Evolutionary conservation across 805 yeast species (phyloP), one percentile per base, ranked within the genome.

Genomic region (Suhomyces xylopsoci): DNA sequence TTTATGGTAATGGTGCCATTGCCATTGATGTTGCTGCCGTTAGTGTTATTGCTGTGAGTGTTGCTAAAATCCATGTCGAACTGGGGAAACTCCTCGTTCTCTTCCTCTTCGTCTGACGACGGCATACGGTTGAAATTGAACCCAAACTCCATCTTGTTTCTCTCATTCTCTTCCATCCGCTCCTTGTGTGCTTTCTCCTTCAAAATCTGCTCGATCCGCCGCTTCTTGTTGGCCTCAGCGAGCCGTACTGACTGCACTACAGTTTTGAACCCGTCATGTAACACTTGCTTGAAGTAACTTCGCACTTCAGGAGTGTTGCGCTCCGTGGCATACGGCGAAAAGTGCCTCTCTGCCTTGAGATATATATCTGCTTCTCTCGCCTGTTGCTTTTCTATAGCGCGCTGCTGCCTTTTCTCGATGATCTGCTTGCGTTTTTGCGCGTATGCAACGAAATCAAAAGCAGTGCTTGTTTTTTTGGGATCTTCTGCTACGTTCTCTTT

Each of bases 371-470:
- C 49, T 10, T 60, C 60, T 26, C 78, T 52, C 15, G 57, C 52
- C 14, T 54, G 47, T n/a, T 62, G 53, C 45, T 60, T 62, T 3
- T 54, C 49, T 20, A 58, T 60, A 14, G 64, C 45, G 10, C 57
- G 58, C 15, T 60, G 52, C 51, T 62, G 75, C 19, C 59, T 54
- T 56, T 62, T 66, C 49, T 62, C 72, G 55, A 66, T 59, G 3
- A 81, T 65, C 7, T 61, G 64, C 15, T 75, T 56, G 49, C 90
- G 70, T 38, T 75, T 76, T 20, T 71, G 66, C 0, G 90, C 84
- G 63, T 83, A 84, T 41, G 71, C 81, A 12, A 76, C 81, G 40
- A 88, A 74, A 66, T 87, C 85, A 55, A 85, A 81, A 12, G 52
- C 22, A 30, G 60, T 62, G 12, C 14, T 26, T 8, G n/a, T 7